Evolutionary conservation across 2,329 filamentous ascomycete genomes (phyloP), one percentile per base, ranked within the genome.

Genomic region (Hypomyces perniciosus): DNA sequence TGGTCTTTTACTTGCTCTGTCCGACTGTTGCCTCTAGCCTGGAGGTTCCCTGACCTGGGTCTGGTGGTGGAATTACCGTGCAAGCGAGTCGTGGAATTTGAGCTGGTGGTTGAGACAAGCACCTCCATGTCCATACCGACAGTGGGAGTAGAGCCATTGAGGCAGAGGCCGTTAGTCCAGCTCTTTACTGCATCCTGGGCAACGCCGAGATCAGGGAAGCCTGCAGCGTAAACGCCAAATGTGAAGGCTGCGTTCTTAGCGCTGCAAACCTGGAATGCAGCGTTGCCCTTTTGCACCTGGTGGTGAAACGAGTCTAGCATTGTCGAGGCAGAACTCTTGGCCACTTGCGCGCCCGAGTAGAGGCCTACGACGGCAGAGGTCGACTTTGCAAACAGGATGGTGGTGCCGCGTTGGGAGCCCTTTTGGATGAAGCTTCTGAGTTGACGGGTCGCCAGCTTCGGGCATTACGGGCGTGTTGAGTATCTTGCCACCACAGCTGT

Each of bases 301-400:
- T n/a, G n/a, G n/a, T n/a, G n/a, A n/a, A n/a, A n/a, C n/a, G n/a
- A n/a, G n/a, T n/a, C n/a, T n/a, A n/a, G n/a, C n/a, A n/a, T n/a
- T n/a, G n/a, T n/a, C n/a, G n/a, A n/a, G n/a, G n/a, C n/a, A n/a
- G 29, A 4, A 10, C 13, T 6, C 44, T 46, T 26, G 1, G 44
- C 28, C 8, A 46, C 35, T 39, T 46, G 8, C 6, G 44, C 34
- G 20, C 44, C 34, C 4, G 44, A 46, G 20, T 71, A 71, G 39
- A 71, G 34, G 42, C 69, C 66, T 13, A 67, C 51, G 6, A 61
- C 60, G 30, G 61, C 61, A 42, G 59, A 57, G 2, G 56, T 61
- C 37, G 58, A 62, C 52, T 59, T 61, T 4, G 58, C 64, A 56
- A 61, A 69, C 31, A 69, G 49, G 31, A 66, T 61, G 39, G 61